These are phyloP conservation scores for Cystofilobasidium bisporidii DNA, from an alignment of 768 basidiomycete genomes.

Conservation along the genomic window DNA sequence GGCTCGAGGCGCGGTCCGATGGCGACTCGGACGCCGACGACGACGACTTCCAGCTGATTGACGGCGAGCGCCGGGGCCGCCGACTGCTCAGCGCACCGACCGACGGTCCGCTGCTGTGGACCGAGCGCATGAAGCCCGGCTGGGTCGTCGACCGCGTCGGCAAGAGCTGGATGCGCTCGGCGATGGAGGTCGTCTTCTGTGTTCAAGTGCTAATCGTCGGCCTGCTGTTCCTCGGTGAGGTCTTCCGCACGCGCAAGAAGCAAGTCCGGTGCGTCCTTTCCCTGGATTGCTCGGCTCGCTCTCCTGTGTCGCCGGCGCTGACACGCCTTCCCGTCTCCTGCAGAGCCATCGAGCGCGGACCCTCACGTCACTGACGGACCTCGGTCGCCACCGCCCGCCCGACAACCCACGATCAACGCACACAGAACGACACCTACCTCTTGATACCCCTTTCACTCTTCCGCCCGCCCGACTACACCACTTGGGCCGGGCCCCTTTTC, in stretches of 20 bases:
- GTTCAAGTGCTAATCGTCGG: conserved; percentile 68
- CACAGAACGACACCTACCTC: too few relatives aligned
- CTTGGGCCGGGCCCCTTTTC: not conserved
- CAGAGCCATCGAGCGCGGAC: not conserved
- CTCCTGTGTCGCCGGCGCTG: too few relatives aligned
- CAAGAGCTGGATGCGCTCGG: conserved; percentile 35
- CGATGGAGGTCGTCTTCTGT: conserved; percentile 76
- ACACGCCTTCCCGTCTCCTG: too few relatives aligned
- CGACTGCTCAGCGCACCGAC: conserved; percentile 15
- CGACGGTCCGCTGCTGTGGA: conserved; percentile 18
- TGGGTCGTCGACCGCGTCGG: conserved; percentile 20
- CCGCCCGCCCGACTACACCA: too few relatives aligned
- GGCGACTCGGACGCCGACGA: conserved; percentile 3
- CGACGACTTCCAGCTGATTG: conserved; percentile 10
- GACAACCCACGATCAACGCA: too few relatives aligned
- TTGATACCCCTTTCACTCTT: not conserved
- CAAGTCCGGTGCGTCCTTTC: conserved; percentile 39
- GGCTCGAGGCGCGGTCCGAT: conserved; percentile 3
- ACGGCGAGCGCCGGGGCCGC: conserved; percentile 11
- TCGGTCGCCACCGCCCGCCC: not conserved
- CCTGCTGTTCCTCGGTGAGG: conserved; percentile 66
- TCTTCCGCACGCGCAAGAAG: conserved; percentile 67
- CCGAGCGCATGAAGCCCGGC: conserved; percentile 27
- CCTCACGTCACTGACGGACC: not conserved
- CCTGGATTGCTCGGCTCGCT: too few relatives aligned